Base-by-base conservation (phyloP, 306 rosid species). In the Trifolium pratense region DNA sequence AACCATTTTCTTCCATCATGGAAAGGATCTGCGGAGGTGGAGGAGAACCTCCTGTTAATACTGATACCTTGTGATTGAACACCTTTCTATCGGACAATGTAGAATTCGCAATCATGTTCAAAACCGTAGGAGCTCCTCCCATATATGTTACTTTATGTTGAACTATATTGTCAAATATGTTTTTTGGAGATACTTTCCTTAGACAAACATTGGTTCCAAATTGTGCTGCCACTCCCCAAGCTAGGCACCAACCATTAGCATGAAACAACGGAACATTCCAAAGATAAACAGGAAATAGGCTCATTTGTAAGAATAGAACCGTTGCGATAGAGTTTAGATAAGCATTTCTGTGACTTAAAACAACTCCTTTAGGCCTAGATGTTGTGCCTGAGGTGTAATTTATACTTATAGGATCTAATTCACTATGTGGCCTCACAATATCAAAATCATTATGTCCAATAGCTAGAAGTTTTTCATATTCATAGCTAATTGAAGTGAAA, bases 331-430 rank as follows among this genome's bases (percentile, higher is more conserved):
- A n/a, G 51, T 91, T 93, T 15, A 93, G 83, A 77, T 91, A 93
- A 16, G 98, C 97, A 21, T 92, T 90, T 13, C 94, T 86, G 56
- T 93, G 94, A 63, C 85, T 91, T 2, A 57, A 89, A n/a, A 91
- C 90, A 49, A 91, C 97, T 9, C 94, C 98, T 84, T 93, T 93
- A 2, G 98, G 97, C 81, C 87, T 85, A 51, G 98, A 88, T 31
- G 98, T 93, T 6, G 98, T 93, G 36, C 97, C 97, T 0, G 97
- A 93, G 6, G 97, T 93, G 84, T 91, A 93, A 65, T 89, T 91
- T 15, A 93, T 18, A 62, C 94, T 89, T 77, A 93, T 83, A n/a
- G 96, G 94, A 78, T 93, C 97, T 87, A 69, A 86, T 84, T 93
- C 98, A 51, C 86, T 85, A 5, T 70, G 39, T 32, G 98, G 97